Evolutionary conservation across 2,329 filamentous ascomycete genomes (phyloP), one percentile per base, ranked within the genome.

Genomic region (Exserohilum turcica): DNA sequence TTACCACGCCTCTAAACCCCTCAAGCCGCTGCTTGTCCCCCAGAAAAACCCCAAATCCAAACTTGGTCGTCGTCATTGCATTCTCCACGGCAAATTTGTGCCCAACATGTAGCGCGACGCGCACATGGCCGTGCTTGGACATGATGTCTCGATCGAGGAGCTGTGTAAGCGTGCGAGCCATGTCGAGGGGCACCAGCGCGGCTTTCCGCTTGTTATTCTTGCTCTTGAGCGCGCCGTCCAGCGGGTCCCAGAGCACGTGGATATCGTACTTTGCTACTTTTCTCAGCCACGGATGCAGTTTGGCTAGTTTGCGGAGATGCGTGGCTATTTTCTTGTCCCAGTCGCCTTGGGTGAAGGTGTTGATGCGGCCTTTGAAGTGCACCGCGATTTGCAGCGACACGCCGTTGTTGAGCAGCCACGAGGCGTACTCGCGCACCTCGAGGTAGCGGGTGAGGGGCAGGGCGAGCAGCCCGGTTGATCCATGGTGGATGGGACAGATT

Each of bases 381-480:
- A 73, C 43, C 3, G 45, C 50, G 24, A 72, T 59, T 4, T 51
- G 57, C 3, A 73, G 52, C 19, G 59, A 48, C 5, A 65, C 29
- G 5, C 44, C 61, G 28, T 68, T 59, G 27, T 43, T 49, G 6
- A 69, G 50, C 8, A 72, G 55, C 45, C 54, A 66, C 5, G 57
- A 51, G 9, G 16, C 9, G 56, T 73, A 73, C 39, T 73, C 70
- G 16, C 38, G 35, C 13, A 54, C 67, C 56, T 73, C 70, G 0
- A 56, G 56, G 43, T 64, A 66, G 10, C 18, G 12, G 44, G 60
- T 58, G 6, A 27, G 37, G 10, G 54, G 50, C 0, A 72, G 60
- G 1, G 63, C 50, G 21, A 73, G 59, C 1, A 73, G 60, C 13
- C 40, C 19, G 2, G 56, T 51, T 9, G 58, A 59, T 10, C 65